phyloP scores from a whole-genome alignment of 768 basidiomycete species.

The Auricularia sp. region DNA sequence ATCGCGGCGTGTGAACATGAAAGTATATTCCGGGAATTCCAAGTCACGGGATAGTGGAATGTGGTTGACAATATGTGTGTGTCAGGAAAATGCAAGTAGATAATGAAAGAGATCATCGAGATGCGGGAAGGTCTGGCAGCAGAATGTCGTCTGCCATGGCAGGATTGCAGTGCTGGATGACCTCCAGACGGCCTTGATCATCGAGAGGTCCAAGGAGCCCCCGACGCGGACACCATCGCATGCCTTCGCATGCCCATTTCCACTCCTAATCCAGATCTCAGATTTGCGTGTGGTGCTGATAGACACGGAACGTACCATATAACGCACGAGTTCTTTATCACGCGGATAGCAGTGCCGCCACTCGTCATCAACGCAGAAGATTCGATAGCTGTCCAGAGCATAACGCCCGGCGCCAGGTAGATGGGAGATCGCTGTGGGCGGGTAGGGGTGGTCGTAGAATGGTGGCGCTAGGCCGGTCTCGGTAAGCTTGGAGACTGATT shows the following conservation, averaged over 20 bases:
- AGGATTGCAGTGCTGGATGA: no score
- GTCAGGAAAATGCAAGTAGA: no score
- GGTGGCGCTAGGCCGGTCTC: conserved; percentile 13
- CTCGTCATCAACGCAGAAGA: conserved; percentile 48
- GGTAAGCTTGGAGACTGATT: conserved; percentile 21
- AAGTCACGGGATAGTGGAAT: no score
- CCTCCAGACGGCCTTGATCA: no score
- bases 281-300: neutral
- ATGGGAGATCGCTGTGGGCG: conserved; percentile 42
- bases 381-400: conserved; percentile 67
- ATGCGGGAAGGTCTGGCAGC: no score
- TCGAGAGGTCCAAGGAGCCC: neutral
- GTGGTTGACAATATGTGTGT: no score
- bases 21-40: no score
- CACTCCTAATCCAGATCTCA: conserved; percentile 40
- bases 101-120: no score
- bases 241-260: conserved; percentile 54
- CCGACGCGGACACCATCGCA: neutral
- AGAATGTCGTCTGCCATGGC: no score
- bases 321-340: conserved; percentile 63
- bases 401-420: conserved; percentile 60
- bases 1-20: no score
- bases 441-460: conserved; percentile 22
- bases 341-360: conserved; percentile 55
- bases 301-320: conserved; percentile 39